Percentiles rank a stretch among this genome's conserved stretches.
These are phyloP conservation scores for Penicillium sp. DNA, from an alignment of 2,329 filamentous ascomycete species.

Conservation along the genomic window DNA sequence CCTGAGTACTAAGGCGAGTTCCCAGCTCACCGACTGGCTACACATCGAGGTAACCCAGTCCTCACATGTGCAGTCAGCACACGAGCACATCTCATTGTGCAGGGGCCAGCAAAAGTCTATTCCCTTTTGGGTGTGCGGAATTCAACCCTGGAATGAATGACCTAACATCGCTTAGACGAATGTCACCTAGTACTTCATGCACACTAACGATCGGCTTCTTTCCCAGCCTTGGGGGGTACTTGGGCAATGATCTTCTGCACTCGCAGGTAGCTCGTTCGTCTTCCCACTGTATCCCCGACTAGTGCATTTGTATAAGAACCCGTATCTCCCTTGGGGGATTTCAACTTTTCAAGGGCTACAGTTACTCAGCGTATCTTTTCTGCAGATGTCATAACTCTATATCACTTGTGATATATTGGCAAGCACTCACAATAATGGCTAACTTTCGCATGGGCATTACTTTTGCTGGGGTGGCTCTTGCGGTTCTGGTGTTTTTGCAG, in stretches of 20 bases:
- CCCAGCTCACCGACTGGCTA: not conserved
- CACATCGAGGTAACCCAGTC: not conserved
- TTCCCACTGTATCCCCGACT: not conserved
- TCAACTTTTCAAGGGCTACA: not conserved
- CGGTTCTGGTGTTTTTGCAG: conserved; percentile 32
- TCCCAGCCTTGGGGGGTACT: conserved; percentile 1
- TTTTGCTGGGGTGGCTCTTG: conserved; percentile 26
- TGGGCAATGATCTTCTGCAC: conserved; percentile 9
- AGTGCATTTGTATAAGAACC: conserved; percentile 4
- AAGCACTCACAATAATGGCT: conserved; percentile 25
- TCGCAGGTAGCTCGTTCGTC: not conserved
- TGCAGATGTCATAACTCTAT: conserved; percentile 10
- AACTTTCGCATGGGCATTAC: conserved; percentile 26
- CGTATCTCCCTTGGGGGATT: conserved; percentile 2
- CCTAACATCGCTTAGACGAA: conserved; percentile 15
- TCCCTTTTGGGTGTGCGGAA: conserved; percentile 14
- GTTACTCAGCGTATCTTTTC: not conserved
- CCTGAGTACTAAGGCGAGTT: not conserved
- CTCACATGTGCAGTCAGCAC: not conserved
- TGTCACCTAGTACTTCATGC: conserved; percentile 10
- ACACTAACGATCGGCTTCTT: conserved; percentile 1
- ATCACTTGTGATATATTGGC: not conserved
- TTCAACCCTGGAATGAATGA: conserved; percentile 4
- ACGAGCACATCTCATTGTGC: conserved; percentile 10
- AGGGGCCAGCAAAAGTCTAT: conserved; percentile 11